phyloP scores from a whole-genome alignment of 2,329 filamentous ascomycete genomes.

The Phialemonium atrogriseum region DNA sequence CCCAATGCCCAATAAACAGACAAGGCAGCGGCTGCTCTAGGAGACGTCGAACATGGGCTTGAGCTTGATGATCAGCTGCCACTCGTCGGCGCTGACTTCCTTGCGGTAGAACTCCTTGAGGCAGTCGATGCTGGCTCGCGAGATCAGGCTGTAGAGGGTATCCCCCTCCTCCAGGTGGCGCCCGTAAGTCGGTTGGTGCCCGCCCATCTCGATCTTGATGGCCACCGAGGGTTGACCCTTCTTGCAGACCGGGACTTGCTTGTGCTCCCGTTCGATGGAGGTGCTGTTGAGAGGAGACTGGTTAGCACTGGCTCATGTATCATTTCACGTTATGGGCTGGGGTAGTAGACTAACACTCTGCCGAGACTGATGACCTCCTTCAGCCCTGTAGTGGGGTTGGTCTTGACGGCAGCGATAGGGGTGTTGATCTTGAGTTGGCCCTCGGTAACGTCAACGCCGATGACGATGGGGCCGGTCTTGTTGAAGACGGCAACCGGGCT shows the following conservation, averaged over 20 bases:
- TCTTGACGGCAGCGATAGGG: slow-evolving; percentile 80
- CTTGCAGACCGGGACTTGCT: slow-evolving; percentile 85
- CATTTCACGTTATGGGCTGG: too few relatives aligned
- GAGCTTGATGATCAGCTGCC: slow-evolving; percentile 88
- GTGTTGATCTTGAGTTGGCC: slow-evolving; percentile 81
- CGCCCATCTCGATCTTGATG: slow-evolving; percentile 91
- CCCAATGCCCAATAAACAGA: too few relatives aligned
- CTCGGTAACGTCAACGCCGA: slow-evolving; percentile 93
- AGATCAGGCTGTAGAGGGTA: slow-evolving; percentile 78
- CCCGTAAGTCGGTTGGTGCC: slow-evolving; percentile 88
- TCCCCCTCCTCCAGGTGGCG: slow-evolving; percentile 92
- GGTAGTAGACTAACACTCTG: slow-evolving; percentile 68
- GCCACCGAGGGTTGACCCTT: slow-evolving; percentile 96
- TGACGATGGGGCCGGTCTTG: slow-evolving; percentile 91
- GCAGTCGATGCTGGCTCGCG: slow-evolving; percentile 80
- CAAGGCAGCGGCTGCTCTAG: too few relatives aligned
- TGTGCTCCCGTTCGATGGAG: slow-evolving; percentile 96
- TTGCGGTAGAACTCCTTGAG: slow-evolving; percentile 92
- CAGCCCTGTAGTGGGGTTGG: slow-evolving; percentile 65
- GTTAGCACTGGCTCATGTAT: too few relatives aligned
- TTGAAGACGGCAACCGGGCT: slow-evolving; percentile 91
- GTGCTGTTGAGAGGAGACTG: slow-evolving; percentile 47
- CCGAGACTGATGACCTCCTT: slow-evolving; percentile 83
- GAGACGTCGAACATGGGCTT: slow-evolving; percentile 89
- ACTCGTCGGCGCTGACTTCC: slow-evolving; percentile 87